These are phyloP conservation scores for Pyrenula aspistea DNA, from an alignment of 495 filamentous ascomycete genomes.

Conservation along the genomic window DNA sequence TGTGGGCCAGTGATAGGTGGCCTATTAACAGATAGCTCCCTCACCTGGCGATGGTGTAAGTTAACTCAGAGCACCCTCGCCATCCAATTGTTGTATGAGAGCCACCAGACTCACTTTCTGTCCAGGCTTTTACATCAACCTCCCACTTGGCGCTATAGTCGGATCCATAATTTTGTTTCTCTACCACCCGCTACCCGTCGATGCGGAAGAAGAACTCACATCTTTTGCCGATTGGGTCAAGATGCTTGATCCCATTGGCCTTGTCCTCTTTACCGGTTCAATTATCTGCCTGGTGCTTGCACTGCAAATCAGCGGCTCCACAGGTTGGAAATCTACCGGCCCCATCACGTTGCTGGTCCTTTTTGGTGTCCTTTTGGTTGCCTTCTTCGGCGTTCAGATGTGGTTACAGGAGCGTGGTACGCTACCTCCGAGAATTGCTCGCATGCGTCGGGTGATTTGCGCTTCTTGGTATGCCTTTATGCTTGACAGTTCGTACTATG, in stretches of 20 bases:
- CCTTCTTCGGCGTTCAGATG: conserved; percentile 54
- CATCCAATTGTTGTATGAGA: too few species aligned
- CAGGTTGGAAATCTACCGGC: conserved; percentile 45
- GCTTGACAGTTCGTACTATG: conserved; percentile 49
- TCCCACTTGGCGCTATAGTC: conserved; percentile 9
- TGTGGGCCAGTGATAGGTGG: conserved; percentile 29
- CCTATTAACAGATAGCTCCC: conserved; percentile 31
- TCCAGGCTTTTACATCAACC: conserved; percentile 63
- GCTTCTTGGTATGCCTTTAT: conserved; percentile 39
- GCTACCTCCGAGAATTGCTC: conserved; percentile 59
- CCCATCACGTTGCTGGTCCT: conserved; percentile 61
- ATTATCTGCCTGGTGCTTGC: conserved; percentile 34
- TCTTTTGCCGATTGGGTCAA: conserved; percentile 9
- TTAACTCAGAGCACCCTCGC: too few species aligned
- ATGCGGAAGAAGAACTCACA: conserved; percentile 9
- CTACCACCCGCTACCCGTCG: conserved; percentile 35
- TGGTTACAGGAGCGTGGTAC: conserved; percentile 62
- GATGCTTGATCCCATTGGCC: conserved; percentile 30
- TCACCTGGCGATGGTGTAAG: conserved; percentile 65
- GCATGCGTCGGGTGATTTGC: conserved; percentile 52
- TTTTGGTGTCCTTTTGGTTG: conserved; percentile 49
- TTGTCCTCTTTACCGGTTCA: conserved; percentile 26
- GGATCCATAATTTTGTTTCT: conserved; percentile 9
- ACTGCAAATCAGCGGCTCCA: conserved; percentile 39
- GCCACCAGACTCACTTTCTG: too few species aligned